These are phyloP conservation scores for Aspergillus transmontanensis DNA, from an alignment of 2,329 filamentous ascomycete species.

Conservation along the genomic window DNA sequence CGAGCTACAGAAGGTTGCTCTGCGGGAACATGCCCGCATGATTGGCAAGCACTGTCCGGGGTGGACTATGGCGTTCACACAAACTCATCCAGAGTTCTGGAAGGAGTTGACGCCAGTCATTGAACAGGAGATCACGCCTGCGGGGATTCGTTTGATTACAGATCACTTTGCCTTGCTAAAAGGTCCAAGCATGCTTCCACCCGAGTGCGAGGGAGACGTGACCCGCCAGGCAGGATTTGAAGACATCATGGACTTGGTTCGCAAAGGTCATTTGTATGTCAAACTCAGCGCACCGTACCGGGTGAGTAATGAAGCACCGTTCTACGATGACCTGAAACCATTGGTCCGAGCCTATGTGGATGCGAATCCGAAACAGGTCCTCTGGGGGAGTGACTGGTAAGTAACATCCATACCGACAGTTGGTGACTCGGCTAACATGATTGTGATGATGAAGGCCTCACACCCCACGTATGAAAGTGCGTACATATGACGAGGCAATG, in stretches of 20 bases:
- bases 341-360: slow-evolving; percentile 11
- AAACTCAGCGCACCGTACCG: slow-evolving; percentile 45
- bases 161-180: slow-evolving; percentile 44
- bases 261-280: slow-evolving; percentile 36
- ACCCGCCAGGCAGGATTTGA: slow-evolving; percentile 33
- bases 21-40: slow-evolving; percentile 31
- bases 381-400: slow-evolving; percentile 45
- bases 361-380: slow-evolving; percentile 17
- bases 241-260: slow-evolving; percentile 34
- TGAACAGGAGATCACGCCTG: slow-evolving; percentile 19
- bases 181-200: slow-evolving; percentile 34
- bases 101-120: slow-evolving; percentile 27
- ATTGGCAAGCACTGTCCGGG: slow-evolving; percentile 22
- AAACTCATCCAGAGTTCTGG: slow-evolving; percentile 34
- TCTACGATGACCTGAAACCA: slow-evolving; percentile 34
- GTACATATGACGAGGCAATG: slow-evolving; percentile 36
- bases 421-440: not conserved
- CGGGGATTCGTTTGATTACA: slow-evolving; percentile 33
- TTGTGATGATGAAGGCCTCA: slow-evolving; percentile 31
- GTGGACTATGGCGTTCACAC: slow-evolving; percentile 38
- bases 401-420: not conserved
- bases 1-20: slow-evolving; percentile 34
- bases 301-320: slow-evolving; percentile 32
- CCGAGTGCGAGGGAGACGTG: slow-evolving; percentile 23
- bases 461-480: slow-evolving; percentile 42